Percentiles rank a stretch among this genome's conserved stretches.
These are phyloP conservation scores for Pythium graminicola DNA, from an alignment of 352 stramenopile species.

Conservation along the genomic window DNA sequence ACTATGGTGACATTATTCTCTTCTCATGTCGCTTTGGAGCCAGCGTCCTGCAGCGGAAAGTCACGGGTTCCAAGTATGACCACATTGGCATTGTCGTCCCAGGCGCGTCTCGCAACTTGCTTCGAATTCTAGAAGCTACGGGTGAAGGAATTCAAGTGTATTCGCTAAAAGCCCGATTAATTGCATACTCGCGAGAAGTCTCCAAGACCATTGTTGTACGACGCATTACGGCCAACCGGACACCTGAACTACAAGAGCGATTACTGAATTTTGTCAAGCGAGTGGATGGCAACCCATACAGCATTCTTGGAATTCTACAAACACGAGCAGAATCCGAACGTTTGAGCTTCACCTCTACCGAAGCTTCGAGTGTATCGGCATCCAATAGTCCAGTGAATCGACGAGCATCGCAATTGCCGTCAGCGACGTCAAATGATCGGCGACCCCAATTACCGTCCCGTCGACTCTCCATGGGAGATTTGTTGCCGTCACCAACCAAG, in stretches of 20 bases:
- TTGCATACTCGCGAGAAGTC: constrained; percentile 75
- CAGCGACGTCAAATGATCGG: background rate
- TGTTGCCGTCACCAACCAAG: constrained; percentile 7
- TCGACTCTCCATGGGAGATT: constrained; percentile 3
- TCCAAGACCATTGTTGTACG: constrained; percentile 77
- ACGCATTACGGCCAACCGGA: constrained; percentile 39
- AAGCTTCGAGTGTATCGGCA: constrained; percentile 3
- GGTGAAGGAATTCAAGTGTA: constrained; percentile 77
- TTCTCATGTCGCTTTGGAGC: constrained; percentile 77
- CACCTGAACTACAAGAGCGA: constrained; percentile 31
- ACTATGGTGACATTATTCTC: constrained; percentile 69
- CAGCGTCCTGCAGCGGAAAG: constrained; percentile 73
- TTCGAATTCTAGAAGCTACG: constrained; percentile 77
- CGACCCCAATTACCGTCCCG: constrained; percentile 1
- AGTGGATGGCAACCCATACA: constrained; percentile 82
- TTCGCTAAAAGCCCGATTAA: constrained; percentile 63
- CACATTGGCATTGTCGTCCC: constrained; percentile 78
- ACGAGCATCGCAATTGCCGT: constrained; percentile 9
- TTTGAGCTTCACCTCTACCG: background rate
- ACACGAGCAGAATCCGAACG: constrained; percentile 48
- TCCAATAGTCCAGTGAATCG: constrained; percentile 3
- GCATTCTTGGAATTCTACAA: constrained; percentile 67
- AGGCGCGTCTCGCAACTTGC: constrained; percentile 41
- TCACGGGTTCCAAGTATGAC: constrained; percentile 74
- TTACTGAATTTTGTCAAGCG: constrained; percentile 49